Percentiles rank a stretch among this genome's conserved stretches.
Evolutionary conservation across 805 yeast genomes (phyloP).

Genomic region (Yamadazyma olivae): DNA sequence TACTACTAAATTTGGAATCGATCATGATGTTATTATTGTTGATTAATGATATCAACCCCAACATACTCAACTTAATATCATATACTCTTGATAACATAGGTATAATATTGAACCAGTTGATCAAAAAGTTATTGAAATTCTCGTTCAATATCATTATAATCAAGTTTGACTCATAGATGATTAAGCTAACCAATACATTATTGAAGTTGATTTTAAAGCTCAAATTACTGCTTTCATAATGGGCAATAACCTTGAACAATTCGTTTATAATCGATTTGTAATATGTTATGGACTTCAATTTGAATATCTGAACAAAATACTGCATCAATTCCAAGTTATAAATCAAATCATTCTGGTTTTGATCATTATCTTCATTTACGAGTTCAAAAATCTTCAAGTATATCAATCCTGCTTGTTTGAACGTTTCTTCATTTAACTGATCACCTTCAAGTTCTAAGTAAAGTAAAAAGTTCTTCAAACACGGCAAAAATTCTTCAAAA

Average conservation of each 20-base stretch:
- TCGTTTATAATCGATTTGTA: constrained; percentile 5
- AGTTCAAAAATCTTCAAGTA: no score
- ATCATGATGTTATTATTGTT: constrained; percentile 21
- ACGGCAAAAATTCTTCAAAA: constrained; percentile 72
- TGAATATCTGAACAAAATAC: constrained; percentile 58
- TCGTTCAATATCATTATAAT: constrained; percentile 43
- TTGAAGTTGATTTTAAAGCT: constrained; percentile 48
- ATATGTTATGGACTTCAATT: constrained; percentile 17
- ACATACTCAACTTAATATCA: constrained; percentile 72
- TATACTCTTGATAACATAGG: constrained; percentile 64
- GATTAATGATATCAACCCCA: constrained; percentile 58
- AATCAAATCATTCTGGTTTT: constrained; percentile 54
- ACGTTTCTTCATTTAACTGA: constrained; percentile 9
- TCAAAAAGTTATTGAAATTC: constrained; percentile 47
- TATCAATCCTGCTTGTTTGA: no score
- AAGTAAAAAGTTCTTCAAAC: constrained; percentile 70
- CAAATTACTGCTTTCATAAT: constrained; percentile 26
- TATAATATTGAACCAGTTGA: constrained; percentile 61
- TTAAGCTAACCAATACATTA: constrained; percentile 61
- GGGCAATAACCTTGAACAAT: constrained; percentile 1
- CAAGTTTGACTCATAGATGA: constrained; percentile 60
- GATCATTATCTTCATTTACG: constrained; percentile 48
- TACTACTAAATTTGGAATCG: constrained; percentile 3
- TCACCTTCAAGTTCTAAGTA: constrained; percentile 21
- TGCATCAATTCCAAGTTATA: constrained; percentile 63